Evolutionary conservation across 192 early-diverging fungal species (phyloP).

Genomic region (Backusella luteola): DNA sequence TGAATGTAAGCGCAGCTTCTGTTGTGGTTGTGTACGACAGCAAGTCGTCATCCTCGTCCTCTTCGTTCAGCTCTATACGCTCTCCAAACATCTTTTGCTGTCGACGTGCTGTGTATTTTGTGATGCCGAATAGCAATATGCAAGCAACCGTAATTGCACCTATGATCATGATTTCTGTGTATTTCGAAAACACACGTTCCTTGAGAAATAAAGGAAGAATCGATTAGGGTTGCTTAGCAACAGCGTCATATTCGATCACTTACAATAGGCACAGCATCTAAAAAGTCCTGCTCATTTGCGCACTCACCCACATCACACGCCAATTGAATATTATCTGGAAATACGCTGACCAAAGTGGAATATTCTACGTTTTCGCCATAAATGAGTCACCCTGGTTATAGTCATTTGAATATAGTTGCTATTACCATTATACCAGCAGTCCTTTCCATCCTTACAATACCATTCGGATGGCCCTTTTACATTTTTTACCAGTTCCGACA

Average conservation of each 20-base stretch:
- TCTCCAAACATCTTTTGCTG: constrained; percentile 28
- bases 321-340: constrained; percentile 61
- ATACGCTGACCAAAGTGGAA: constrained; percentile 33
- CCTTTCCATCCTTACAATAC: constrained; percentile 33
- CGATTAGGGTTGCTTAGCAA: not conserved
- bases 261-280: constrained; percentile 33
- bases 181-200: constrained; percentile 24
- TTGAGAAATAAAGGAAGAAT: not conserved
- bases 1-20: constrained; percentile 14
- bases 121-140: constrained; percentile 16
- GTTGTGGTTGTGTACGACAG: not conserved
- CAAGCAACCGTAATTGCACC: constrained; percentile 14
- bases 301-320: constrained; percentile 82
- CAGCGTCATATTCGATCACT: not conserved
- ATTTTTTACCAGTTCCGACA: constrained; percentile 35
- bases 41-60: not conserved
- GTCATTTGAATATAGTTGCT: not conserved
- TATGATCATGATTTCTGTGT: constrained; percentile 22
- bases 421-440: constrained; percentile 41
- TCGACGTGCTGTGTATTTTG: constrained; percentile 11
- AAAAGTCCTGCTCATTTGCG: constrained; percentile 37
- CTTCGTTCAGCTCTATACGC: constrained; percentile 1
- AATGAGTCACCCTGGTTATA: not conserved
- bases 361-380: constrained; percentile 22
- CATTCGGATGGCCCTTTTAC: constrained; percentile 38